Conservation (phyloP, 2,329 filamentous ascomycete genomes). For the Ceratocystis papillata region DNA sequence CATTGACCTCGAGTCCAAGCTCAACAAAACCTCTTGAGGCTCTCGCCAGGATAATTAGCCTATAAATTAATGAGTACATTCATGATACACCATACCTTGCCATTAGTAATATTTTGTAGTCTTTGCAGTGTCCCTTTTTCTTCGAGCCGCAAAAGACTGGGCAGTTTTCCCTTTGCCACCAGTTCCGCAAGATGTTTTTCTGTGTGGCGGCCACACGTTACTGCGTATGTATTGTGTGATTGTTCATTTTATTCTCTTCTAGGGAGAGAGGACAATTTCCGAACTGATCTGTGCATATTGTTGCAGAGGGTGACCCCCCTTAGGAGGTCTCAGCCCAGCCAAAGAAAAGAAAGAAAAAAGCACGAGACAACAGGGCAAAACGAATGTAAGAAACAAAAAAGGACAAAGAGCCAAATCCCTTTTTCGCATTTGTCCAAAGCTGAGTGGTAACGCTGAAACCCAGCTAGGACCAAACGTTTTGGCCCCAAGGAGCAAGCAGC, state of each 20-base stretch:
- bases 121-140: background rate
- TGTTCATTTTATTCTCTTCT: background rate
- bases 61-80: background rate
- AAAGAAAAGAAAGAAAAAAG: background rate
- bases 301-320: background rate
- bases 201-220: background rate
- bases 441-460: too few species aligned
- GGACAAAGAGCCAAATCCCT: too few species aligned
- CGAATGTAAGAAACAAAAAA: too few species aligned
- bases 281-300: slow-evolving; percentile 2
- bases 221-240: background rate
- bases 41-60: background rate
- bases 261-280: slow-evolving; percentile 10
- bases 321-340: background rate
- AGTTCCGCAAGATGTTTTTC: background rate
- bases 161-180: background rate
- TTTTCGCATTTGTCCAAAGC: too few species aligned
- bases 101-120: background rate
- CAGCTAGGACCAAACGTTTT: too few species aligned
- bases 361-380: too few species aligned
- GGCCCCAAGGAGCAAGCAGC: too few species aligned
- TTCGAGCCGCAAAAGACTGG: background rate
- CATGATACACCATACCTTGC: background rate
- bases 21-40: slow-evolving; percentile 4
- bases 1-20: slow-evolving; percentile 18